Conservation (phyloP, 1,139 yeast genomes). For the Scheffersomyces illinoinensis region DNA sequence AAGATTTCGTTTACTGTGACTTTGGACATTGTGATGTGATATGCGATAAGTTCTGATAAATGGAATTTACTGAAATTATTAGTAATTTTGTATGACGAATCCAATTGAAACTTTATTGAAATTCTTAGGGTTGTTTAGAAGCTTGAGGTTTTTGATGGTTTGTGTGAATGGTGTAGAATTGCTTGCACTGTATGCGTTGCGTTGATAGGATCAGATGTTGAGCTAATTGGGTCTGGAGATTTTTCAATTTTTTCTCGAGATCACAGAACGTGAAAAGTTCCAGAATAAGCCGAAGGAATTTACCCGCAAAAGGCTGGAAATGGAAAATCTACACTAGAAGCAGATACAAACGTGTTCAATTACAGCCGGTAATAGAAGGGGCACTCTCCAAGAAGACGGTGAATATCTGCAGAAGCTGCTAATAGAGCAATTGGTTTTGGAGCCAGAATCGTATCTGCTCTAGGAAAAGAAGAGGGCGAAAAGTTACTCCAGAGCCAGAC, state of each 20-base stretch:
- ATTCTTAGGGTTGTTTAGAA: background rate
- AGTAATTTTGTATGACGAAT: background rate
- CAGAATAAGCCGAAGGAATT: background rate
- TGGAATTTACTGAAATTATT: background rate
- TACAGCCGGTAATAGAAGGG: background rate
- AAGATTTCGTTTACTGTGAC: slow-evolving; percentile 55
- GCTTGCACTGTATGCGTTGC: background rate
- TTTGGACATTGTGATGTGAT: background rate
- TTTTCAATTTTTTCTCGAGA: background rate
- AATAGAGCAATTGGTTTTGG: background rate
- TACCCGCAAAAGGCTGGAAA: background rate
- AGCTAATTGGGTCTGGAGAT: background rate
- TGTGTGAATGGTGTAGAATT: background rate
- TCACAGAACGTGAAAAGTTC: background rate
- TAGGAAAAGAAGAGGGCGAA: background rate
- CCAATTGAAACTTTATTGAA: too few species aligned
- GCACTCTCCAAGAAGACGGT: background rate
- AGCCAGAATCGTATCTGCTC: background rate
- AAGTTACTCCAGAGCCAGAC: background rate
- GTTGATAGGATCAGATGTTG: background rate
- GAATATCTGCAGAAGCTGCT: background rate
- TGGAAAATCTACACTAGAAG: background rate
- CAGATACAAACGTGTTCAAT: background rate
- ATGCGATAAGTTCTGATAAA: background rate
- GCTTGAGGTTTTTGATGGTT: background rate